Evolutionary conservation across 305 asterid genomes (phyloP).

Genomic region (Vinca major): DNA sequence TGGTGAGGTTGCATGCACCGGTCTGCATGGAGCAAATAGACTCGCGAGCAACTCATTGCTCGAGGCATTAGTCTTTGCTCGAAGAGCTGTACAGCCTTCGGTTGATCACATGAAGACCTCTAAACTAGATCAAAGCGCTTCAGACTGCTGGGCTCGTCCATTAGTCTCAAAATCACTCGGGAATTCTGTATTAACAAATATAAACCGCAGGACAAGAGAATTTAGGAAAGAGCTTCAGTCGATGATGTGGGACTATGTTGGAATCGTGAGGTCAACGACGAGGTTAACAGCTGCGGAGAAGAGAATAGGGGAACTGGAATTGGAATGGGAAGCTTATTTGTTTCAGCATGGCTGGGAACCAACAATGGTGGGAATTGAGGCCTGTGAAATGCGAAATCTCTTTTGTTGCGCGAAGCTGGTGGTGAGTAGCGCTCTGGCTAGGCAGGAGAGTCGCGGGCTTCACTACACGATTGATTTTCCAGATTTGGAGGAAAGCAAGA

Average conservation of each 20-base stretch:
- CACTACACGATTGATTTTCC: conserved; percentile 85
- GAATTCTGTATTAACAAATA: conserved; percentile 19
- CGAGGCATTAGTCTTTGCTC: conserved; percentile 89
- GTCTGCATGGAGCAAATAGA: conserved; percentile 89
- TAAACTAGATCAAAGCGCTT: conserved; percentile 24
- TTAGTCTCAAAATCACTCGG: conserved; percentile 50
- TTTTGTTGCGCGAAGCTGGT: conserved; percentile 96
- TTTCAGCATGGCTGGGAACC: conserved; percentile 93
- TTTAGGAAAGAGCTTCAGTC: conserved; percentile 63
- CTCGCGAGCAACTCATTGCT: conserved; percentile 92
- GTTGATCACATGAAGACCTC: conserved; percentile 46
- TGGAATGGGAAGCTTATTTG: conserved; percentile 76
- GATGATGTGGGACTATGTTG: conserved; percentile 89
- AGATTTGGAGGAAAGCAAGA: conserved; percentile 61
- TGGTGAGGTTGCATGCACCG: conserved; percentile 97
- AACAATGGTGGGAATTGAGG: conserved; percentile 87
- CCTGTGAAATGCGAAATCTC: conserved; percentile 91
- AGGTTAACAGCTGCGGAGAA: conserved; percentile 66
- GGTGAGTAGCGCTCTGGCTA: conserved; percentile 74
- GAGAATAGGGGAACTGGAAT: conserved; percentile 70
- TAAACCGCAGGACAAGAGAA: conserved; percentile 44
- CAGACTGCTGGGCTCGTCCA: conserved; percentile 59
- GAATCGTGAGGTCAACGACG: conserved; percentile 73
- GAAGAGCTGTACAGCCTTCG: conserved; percentile 84
- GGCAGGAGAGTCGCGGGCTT: conserved; percentile 95